Base-by-base conservation (phyloP, 2,329 filamentous ascomycete genomes). In the Xylariaceae sp. region DNA sequence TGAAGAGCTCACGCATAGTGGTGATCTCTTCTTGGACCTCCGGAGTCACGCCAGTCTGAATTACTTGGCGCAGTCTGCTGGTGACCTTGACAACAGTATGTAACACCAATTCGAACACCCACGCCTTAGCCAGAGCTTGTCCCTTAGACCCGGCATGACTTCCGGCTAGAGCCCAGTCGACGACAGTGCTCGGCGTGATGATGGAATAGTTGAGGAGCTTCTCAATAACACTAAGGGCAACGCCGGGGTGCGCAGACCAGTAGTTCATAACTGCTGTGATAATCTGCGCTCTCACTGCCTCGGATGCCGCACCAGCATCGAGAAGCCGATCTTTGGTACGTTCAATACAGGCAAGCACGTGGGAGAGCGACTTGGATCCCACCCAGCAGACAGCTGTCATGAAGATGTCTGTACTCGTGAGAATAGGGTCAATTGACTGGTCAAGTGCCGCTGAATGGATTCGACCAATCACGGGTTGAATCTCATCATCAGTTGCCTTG, bases 151-250 rank as follows among this genome's bases (percentile, higher is more conserved):
- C 73, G 8, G 74, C 73, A 47, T 77, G 77, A 49, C 90, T 75
- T 15, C 74, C 72, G 52, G 85, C 80, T 10, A 99, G 80, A 0
- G 90, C 90, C 94, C 94, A 99, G 69, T 96, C 87, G 52, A 97
- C 83, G 34, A 99, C 92, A 13, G 87, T 88, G 59, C 86, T 79
- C 0, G 94, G 94, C 7, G 88, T 92, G 41, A 99, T 81, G 67
- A 99, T 96, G 11, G 90, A 92, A 77, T 97, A 99, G 77, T 97
- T 99, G 67, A 99, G 87, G 4, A 99, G 83, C 75, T 97, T 97
- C 78, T 97, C 93, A 60, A 97, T 83, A 68, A 99, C 96, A 67
- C 89, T 90, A 66, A 97, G 85, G 2, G 92, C 94, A 49, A 95
- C 88, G 61, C 94, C 94, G 0, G 93, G 92, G 69, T 99, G 93